Evolutionary conservation across 805 yeast genomes (phyloP).

Genomic region (Candida caryicola): DNA sequence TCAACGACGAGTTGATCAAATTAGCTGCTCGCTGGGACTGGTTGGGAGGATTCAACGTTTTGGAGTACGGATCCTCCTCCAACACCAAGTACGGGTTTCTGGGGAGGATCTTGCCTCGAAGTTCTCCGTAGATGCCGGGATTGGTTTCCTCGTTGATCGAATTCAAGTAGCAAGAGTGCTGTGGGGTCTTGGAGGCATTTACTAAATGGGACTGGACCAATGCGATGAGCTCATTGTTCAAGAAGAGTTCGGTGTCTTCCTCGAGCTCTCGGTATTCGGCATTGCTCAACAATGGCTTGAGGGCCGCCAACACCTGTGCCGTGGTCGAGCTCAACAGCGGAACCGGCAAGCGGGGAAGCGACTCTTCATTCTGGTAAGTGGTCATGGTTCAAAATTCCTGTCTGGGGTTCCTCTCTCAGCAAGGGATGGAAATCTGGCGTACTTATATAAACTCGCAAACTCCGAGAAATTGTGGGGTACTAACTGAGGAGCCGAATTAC

Average conservation of each 20-base stretch:
- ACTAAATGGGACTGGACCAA: constrained; percentile 54
- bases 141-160: constrained; percentile 47
- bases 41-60: constrained; percentile 53
- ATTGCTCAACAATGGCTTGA: constrained; percentile 56
- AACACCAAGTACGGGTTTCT: constrained; percentile 73
- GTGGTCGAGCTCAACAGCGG: constrained; percentile 54
- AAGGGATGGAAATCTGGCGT: not conserved
- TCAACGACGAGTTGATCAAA: constrained; percentile 60
- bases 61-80: constrained; percentile 69
- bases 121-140: constrained; percentile 60
- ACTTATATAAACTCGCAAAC: not conserved
- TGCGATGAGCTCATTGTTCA: constrained; percentile 38
- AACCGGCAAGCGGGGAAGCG: constrained; percentile 59
- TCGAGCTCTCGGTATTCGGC: constrained; percentile 50
- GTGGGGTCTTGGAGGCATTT: constrained; percentile 43
- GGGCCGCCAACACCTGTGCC: constrained; percentile 50
- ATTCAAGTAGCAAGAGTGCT: constrained; percentile 51
- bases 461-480: not conserved
- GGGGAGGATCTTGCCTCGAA: constrained; percentile 67
- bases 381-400: too few relatives aligned
- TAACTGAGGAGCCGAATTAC: too few relatives aligned
- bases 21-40: constrained; percentile 70
- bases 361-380: constrained; percentile 41
- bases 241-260: constrained; percentile 44
- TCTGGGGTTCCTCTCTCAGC: too few relatives aligned